Base-by-base conservation (phyloP, 2,329 filamentous ascomycete species). In the Volutella citrinella region DNA sequence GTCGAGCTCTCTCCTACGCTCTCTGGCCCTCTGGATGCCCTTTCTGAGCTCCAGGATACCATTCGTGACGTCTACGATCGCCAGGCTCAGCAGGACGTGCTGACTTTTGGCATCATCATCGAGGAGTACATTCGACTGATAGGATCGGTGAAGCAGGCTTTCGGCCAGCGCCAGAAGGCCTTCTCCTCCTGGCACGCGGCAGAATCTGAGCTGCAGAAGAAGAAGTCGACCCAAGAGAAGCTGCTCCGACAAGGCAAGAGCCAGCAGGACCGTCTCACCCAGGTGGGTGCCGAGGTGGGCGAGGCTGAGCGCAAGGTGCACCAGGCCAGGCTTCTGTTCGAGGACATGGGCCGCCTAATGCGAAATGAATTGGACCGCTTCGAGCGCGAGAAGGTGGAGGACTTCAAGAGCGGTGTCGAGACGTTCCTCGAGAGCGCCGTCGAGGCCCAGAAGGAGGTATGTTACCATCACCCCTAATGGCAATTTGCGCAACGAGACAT, bases 121-220 rank as follows among this genome's bases (percentile, higher is more conserved):
- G 93, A 98, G 47, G 93, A 98, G 65, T 98, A 98, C 64, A 94
- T 98, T 50, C 87, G 93, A 6, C 68, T 98, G 26, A 97, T 98
- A 51, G 88, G 89, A 19, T 94, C 87, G 35, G 87, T 97, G 41
- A 98, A 98, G 71, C 87, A 84, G 42, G 87, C 93, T 0, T 98
- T 98, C 56, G 68, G 76, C 21, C 90, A 96, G 62, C 82, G 93
- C 36, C 93, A 98, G 61, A 96, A 96, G 62, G 87, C 90, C 3
- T 98, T 93, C 57, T 87, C 97, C 59, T 82, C 85, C 26, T 98
- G 93, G 91, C 90, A 96, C 59, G 68, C 78, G 4, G 90, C 93
- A 7, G 93, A 98, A 57, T 83, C 83, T 5, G 91, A 97, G 56
- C 67, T 97, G 42, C 81, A 86, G 60, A 97, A 98, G 70, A 84